Conservation (phyloP, 345 rosid species). For the Citrus maxima region DNA sequence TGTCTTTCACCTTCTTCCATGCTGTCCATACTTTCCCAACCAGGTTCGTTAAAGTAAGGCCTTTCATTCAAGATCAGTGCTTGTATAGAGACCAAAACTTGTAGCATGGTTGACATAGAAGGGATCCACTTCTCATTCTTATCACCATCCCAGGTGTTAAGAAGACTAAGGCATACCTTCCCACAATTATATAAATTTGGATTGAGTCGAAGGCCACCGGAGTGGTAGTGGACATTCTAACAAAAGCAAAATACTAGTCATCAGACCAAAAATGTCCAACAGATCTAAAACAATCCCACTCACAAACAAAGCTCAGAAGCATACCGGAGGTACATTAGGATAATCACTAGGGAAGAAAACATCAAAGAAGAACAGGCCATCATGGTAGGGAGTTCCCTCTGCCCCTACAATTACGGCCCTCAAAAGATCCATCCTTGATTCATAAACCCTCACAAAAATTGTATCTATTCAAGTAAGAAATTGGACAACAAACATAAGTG, state of each 20-base stretch:
- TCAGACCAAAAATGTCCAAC: conserved; percentile 12
- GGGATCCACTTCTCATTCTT: conserved; percentile 87
- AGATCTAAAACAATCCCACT: conserved; percentile 1
- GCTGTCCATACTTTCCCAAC: conserved; percentile 43
- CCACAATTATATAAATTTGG: conserved; percentile 76
- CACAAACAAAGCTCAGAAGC: conserved; percentile 18
- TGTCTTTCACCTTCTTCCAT: conserved; percentile 42
- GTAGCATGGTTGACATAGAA: conserved; percentile 68
- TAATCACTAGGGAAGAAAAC: conserved; percentile 71
- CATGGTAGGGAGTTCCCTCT: conserved; percentile 93
- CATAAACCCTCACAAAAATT: conserved; percentile 85
- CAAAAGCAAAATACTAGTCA: conserved; percentile 17
- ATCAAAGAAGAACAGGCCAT: conserved; percentile 93
- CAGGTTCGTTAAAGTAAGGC: conserved; percentile 94
- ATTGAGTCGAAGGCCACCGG: conserved; percentile 84
- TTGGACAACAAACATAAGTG: neutral
- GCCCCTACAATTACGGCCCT: conserved; percentile 94
- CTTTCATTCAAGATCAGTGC: conserved; percentile 79
- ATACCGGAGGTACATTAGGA: conserved; percentile 79
- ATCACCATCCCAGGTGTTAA: conserved; percentile 81
- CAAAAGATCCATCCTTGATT: conserved; percentile 89
- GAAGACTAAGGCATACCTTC: conserved; percentile 92
- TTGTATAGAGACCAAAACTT: conserved; percentile 94
- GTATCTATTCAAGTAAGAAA: conserved; percentile 46
- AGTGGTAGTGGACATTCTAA: conserved; percentile 69